A percentile compares a stretch with the other conserved stretches of the same genome.
Conservation (phyloP, 179 eudicot species). For the Pouteria campechiana region DNA sequence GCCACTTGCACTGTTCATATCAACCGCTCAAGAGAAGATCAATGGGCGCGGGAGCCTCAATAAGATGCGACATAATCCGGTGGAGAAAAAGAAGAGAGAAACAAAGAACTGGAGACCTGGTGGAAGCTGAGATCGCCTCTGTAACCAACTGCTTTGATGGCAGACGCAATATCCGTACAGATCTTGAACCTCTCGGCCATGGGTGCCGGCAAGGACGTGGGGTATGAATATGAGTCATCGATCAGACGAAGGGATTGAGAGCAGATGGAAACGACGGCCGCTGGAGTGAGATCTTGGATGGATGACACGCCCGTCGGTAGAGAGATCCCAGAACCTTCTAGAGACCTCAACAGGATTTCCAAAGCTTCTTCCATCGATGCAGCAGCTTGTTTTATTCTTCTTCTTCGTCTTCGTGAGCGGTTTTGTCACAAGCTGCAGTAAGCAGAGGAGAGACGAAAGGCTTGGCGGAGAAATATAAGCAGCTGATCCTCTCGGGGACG, state of each 20-base stretch:
- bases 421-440: too few relatives aligned
- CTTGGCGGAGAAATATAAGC: too few relatives aligned
- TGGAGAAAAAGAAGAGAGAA: background rate
- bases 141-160: conserved; percentile 24
- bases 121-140: conserved; percentile 29
- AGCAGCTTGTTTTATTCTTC: too few relatives aligned
- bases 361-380: conserved; percentile 37
- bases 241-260: conserved; percentile 19
- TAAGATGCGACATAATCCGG: background rate
- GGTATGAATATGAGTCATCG: conserved; percentile 7
- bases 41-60: too few relatives aligned
- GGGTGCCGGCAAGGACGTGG: conserved; percentile 21
- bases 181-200: conserved; percentile 26
- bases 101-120: conserved; percentile 30
- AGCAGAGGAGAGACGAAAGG: too few relatives aligned
- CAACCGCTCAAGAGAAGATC: too few relatives aligned
- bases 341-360: conserved; percentile 25
- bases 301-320: conserved; percentile 22
- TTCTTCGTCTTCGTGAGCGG: background rate
- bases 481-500: too few relatives aligned
- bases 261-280: conserved; percentile 19
- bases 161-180: conserved; percentile 27
- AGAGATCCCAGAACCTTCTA: conserved; percentile 20
- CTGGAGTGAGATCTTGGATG: conserved; percentile 21
- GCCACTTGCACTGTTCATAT: too few relatives aligned